Evolutionary conservation across 768 basidiomycete species (phyloP).

Genomic region (Trametes sanguinea): DNA sequence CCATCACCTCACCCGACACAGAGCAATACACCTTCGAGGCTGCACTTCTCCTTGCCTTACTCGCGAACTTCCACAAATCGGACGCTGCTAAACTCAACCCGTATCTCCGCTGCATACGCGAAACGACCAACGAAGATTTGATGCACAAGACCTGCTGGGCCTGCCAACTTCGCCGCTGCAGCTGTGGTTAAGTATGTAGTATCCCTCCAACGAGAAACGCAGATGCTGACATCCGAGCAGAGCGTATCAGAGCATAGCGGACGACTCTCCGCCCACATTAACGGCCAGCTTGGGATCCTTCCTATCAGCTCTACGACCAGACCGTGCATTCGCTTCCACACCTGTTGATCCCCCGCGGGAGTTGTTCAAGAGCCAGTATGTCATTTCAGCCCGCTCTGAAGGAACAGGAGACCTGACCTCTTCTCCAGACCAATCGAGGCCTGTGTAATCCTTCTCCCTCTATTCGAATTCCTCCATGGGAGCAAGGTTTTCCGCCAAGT

Average conservation of each 20-base stretch:
- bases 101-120: slow-evolving; percentile 55
- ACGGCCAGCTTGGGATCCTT: slow-evolving; percentile 53
- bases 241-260: slow-evolving; percentile 55
- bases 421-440: slow-evolving; percentile 61
- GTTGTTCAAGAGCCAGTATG: slow-evolving; percentile 60
- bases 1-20: slow-evolving; percentile 57
- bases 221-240: slow-evolving; percentile 34
- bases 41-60: slow-evolving; percentile 56
- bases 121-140: slow-evolving; percentile 48
- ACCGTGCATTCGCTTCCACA: slow-evolving; percentile 51
- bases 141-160: slow-evolving; percentile 63
- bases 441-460: slow-evolving; percentile 55
- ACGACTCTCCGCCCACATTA: slow-evolving; percentile 55
- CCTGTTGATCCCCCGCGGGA: slow-evolving; percentile 51
- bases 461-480: slow-evolving; percentile 60
- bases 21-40: slow-evolving; percentile 62
- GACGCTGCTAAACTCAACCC: slow-evolving; percentile 71
- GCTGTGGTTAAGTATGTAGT: slow-evolving; percentile 50
- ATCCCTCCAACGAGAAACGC: not conserved
- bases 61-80: slow-evolving; percentile 73
- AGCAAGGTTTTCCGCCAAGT: slow-evolving; percentile 54
- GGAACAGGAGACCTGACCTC: not conserved
- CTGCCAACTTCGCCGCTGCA: slow-evolving; percentile 51
- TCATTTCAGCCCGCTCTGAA: not conserved
- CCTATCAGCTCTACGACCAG: slow-evolving; percentile 53